Evolutionary conservation across 2,329 filamentous ascomycete species (phyloP), one percentile per base, ranked within the genome.

Genomic region (Alternaria gaisen): DNA sequence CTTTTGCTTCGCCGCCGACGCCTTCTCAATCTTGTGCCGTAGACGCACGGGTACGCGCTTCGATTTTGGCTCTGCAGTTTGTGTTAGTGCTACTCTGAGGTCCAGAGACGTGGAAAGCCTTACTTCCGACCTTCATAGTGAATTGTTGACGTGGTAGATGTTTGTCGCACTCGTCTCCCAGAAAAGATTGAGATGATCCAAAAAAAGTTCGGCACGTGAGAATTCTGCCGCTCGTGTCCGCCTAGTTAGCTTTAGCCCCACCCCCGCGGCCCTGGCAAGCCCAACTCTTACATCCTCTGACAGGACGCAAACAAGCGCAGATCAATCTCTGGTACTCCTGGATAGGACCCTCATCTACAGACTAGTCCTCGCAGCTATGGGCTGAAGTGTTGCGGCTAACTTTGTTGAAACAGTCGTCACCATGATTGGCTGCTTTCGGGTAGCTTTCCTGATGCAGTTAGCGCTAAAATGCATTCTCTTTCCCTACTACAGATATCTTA

Each of bases 1-100:
- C 77, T 90, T 89, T 82, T 97, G 93, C 84, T 99, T 99, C 64
- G 92, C 90, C 42, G 88, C 88, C 54, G 94, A 92, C 22, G 91
- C 90, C 82, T 99, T 99, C 79, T 97, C 88, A 80, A 99, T 98
- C 83, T 97, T 97, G 84, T 97, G 90, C 68, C 94, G 90, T 74
- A 99, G 86, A 62, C 95, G 93, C 75, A 94, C 91, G 44, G 94
- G 89, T 70, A 87, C 88, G 80, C 95, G 91, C 88, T 99, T 99
- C 57, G 94, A 98, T 82, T 90, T 93, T 76, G 94, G 95, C 82
- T 97, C 93, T 97, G 73, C 10, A 62, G 14, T 20, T 9, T 3
- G 14, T 24, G 56, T 73, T 12, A 75, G 60, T 30, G 36, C 24
- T 40, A 0, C 12, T 1, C 2, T 4, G n/a, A 10, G 30, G 8